phyloP scores from a whole-genome alignment of 352 stramenopile genomes.

The Elongisporangium prolatum region DNA sequence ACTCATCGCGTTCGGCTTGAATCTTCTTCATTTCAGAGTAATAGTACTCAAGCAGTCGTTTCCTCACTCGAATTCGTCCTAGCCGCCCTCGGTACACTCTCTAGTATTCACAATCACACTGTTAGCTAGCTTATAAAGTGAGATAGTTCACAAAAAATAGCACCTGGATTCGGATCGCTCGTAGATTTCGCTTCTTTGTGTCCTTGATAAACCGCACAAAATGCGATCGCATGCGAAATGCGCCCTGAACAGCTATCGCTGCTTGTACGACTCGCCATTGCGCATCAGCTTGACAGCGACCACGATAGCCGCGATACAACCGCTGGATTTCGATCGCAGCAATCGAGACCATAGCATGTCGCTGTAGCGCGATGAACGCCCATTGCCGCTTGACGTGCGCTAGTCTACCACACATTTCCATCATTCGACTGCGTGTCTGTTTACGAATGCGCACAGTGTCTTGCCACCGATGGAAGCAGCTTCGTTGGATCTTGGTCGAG shows the following conservation, averaged over 20 bases:
- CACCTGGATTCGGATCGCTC: slow-evolving; percentile 51
- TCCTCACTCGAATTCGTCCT: slow-evolving; percentile 31
- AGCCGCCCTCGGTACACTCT: slow-evolving; percentile 56
- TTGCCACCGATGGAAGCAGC: slow-evolving; percentile 37
- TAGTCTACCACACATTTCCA: slow-evolving; percentile 21
- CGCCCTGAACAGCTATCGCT: slow-evolving; percentile 48
- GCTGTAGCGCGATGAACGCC: slow-evolving; percentile 37
- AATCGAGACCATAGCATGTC: slow-evolving; percentile 35
- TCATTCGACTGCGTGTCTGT: slow-evolving; percentile 25
- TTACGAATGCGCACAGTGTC: slow-evolving; percentile 26
- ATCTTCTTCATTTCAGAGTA: slow-evolving; percentile 51
- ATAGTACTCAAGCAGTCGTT: slow-evolving; percentile 39
- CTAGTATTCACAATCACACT: slow-evolving; percentile 2
- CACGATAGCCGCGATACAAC: slow-evolving; percentile 40
- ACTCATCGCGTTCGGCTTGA: slow-evolving; percentile 44
- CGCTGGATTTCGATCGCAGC: slow-evolving; percentile 65
- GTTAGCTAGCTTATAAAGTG: background rate
- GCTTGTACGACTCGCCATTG: slow-evolving; percentile 43
- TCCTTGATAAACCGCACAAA: slow-evolving; percentile 40
- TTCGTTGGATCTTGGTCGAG: slow-evolving; percentile 30
- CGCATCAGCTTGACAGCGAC: slow-evolving; percentile 24
- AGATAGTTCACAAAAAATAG: background rate
- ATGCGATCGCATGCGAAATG: slow-evolving; percentile 60
- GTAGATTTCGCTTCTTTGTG: slow-evolving; percentile 29
- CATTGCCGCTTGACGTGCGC: slow-evolving; percentile 25